A percentile compares a stretch with the other conserved stretches of the same genome.
phyloP scores from a whole-genome alignment of 345 rosid species.

The Populus alba region DNA sequence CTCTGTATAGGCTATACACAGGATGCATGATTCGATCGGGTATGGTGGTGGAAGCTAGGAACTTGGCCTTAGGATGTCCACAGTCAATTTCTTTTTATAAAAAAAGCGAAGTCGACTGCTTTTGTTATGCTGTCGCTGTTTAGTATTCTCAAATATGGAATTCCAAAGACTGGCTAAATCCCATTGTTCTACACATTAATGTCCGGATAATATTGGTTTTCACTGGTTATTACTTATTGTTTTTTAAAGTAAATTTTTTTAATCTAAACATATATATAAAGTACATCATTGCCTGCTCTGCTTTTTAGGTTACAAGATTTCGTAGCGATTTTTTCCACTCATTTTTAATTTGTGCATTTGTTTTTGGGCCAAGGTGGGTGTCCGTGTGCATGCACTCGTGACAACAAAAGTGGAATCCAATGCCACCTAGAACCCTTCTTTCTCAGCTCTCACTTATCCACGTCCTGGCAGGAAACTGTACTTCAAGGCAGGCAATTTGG shows the following conservation, averaged over 20 bases:
- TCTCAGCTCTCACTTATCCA: background rate
- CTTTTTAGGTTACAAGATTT: background rate
- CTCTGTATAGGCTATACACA: background rate
- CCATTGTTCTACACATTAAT: background rate
- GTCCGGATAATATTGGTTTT: background rate
- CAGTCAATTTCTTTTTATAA: background rate
- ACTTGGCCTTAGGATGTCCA: background rate
- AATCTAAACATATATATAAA: too few relatives aligned
- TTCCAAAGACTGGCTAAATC: background rate
- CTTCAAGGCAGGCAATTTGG: background rate
- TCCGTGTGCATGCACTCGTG: conserved; percentile 16
- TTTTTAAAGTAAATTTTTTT: too few relatives aligned
- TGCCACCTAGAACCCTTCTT: conserved; percentile 1
- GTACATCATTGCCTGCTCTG: background rate
- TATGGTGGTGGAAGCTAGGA: background rate
- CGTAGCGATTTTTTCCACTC: background rate
- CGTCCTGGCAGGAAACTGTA: background rate
- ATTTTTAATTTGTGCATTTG: background rate
- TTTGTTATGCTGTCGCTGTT: background rate
- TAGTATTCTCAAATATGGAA: background rate
- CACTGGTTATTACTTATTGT: background rate
- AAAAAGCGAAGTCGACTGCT: background rate
- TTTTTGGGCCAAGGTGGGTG: conserved; percentile 6
- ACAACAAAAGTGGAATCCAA: conserved; percentile 11
- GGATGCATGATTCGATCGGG: background rate